These are phyloP conservation scores for Candida glucosophila DNA, from an alignment of 1,139 yeast genomes.

Conservation along the genomic window DNA sequence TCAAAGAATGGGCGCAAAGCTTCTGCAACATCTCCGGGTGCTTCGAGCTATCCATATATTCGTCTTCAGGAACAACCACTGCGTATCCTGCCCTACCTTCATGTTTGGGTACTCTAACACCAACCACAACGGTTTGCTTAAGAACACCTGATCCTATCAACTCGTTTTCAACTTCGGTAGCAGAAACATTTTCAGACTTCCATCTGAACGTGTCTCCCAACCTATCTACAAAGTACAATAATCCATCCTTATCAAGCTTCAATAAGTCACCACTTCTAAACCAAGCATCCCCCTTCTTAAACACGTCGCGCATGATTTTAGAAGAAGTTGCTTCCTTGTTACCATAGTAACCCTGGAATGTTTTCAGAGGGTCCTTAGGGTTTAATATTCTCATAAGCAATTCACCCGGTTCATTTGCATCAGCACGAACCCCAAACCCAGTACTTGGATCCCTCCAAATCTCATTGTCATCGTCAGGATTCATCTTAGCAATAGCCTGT, in stretches of 20 bases:
- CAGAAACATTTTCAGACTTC: slow-evolving; percentile 94
- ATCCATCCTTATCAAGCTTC: slow-evolving; percentile 57
- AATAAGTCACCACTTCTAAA: slow-evolving; percentile 83
- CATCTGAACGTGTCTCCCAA: slow-evolving; percentile 95
- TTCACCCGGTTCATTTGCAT: slow-evolving; percentile 71
- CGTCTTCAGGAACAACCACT: slow-evolving; percentile 49
- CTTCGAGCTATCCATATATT: slow-evolving; percentile 13
- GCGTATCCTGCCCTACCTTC: slow-evolving; percentile 96
- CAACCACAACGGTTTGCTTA: slow-evolving; percentile 77
- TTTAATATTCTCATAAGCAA: slow-evolving; percentile 66
- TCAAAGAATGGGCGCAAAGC: slow-evolving; percentile 25
- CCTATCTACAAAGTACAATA: slow-evolving; percentile 82
- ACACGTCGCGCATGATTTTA: slow-evolving; percentile 66
- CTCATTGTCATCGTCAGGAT: slow-evolving; percentile 69
- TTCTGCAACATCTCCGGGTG: slow-evolving; percentile 23
- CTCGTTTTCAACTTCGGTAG: slow-evolving; percentile 85
- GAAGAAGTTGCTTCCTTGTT: slow-evolving; percentile 72
- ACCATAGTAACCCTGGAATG: slow-evolving; percentile 87
- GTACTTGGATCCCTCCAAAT: slow-evolving; percentile 63
- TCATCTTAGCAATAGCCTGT: slow-evolving; percentile 64
- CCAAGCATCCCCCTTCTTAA: slow-evolving; percentile 85
- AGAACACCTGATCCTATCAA: slow-evolving; percentile 47
- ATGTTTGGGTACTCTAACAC: slow-evolving; percentile 76
- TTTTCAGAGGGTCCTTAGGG: slow-evolving; percentile 53
- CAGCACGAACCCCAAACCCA: slow-evolving; percentile 43